Conservation (phyloP, 345 rosid genomes). For the Lepidium africanum region DNA sequence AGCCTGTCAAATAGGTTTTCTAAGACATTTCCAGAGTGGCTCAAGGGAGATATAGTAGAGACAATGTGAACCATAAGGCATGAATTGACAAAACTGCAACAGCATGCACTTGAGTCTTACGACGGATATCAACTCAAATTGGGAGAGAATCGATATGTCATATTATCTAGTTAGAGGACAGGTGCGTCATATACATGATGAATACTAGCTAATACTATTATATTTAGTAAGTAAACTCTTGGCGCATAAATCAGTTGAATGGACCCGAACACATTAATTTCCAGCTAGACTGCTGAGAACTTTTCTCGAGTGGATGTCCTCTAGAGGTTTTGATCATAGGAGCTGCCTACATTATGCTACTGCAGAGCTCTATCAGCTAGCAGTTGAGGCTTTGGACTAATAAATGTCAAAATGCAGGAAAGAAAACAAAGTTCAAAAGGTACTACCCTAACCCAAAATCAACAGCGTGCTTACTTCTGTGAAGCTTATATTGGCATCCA, state of each 20-base stretch:
- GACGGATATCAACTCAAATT: background rate
- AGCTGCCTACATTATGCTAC: background rate
- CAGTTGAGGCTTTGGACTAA: background rate
- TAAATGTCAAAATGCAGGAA: constrained; percentile 5
- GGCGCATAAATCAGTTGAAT: background rate
- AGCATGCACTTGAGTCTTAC: background rate
- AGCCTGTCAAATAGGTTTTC: constrained; percentile 47
- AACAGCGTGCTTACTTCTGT: constrained; percentile 56
- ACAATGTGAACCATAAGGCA: constrained; percentile 4
- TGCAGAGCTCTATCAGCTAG: constrained; percentile 6
- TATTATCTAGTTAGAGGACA: constrained; percentile 3
- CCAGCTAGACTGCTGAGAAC: background rate
- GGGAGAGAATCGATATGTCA: background rate
- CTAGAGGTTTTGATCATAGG: background rate
- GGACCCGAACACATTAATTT: background rate
- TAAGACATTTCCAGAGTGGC: background rate
- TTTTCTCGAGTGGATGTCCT: background rate
- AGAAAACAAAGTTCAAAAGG: background rate
- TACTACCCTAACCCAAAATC: constrained; percentile 6
- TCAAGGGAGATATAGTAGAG: background rate
- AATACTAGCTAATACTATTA: background rate
- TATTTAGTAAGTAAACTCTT: background rate
- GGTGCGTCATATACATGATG: background rate
- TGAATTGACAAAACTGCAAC: background rate
- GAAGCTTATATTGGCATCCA: constrained; percentile 77